Base-by-base conservation (phyloP, 208 protist species). In the Herpetomonas tarakana region DNA sequence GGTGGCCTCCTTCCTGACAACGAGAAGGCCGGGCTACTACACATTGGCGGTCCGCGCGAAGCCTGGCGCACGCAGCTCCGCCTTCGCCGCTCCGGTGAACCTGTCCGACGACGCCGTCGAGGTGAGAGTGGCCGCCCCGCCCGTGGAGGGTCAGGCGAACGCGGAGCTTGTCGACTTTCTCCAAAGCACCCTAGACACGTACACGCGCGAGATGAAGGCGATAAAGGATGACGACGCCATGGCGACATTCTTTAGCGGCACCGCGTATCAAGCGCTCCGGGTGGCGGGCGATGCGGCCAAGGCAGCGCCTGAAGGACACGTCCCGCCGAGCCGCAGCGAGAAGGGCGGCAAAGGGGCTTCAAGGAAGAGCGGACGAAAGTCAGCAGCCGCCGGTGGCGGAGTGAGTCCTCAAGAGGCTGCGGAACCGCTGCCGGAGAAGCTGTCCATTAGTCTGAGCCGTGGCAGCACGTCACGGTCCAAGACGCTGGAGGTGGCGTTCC, bases 121-220 rank as follows among this genome's bases (percentile, higher is more conserved):
- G 31, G 58, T 92, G 0, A 71, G 81, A 35, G 58, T 94, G 16
- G 82, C 77, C 2, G 88, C 88, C 0, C 85, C 82, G 14, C 85
- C 88, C 12, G 75, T 88, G 26, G 85, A 89, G 14, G 88, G 88
- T 31, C 74, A 86, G 54, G 88, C 88, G 1, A 94, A 94, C 59
- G 70, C 57, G 35, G 88, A 88, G 49, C 85, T 94, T 1, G 49
- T 88, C 0, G 66, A 79, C 27, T 94, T 86, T 58, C 55, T 92
- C 27, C 73, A 84, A 27, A 67, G 72, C 29, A 21, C 74, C 7
- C 41, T 93, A 2, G 73, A 85, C 57, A 41, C 52, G 2, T 65
- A 81, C 29, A 47, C 80, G 22, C 52, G 54, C n/a, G 64, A 54
- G 30, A 41, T 74, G 58, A 44, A 16, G 38, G 44, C 12, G 21